Evolutionary conservation across 2,329 filamentous ascomycete species (phyloP), one percentile per base, ranked within the genome.

Genomic region (Tolypocladium guangdongense): DNA sequence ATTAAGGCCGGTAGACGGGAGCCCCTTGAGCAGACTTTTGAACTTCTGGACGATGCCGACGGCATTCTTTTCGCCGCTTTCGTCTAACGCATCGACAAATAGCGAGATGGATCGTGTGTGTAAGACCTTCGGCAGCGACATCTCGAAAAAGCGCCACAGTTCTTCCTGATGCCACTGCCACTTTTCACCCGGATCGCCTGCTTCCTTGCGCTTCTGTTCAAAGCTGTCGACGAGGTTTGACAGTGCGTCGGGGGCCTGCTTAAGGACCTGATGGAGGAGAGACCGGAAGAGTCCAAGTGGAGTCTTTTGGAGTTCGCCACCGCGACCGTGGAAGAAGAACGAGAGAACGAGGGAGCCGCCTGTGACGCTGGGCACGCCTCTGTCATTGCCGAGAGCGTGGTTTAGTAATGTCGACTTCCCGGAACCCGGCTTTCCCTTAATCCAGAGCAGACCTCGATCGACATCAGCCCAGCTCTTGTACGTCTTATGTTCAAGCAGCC

Each of bases 361-460:
- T 30, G 7, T 20, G 22, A 32, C 32, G n/a, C n/a, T n/a, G n/a
- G n/a, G n/a, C n/a, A n/a, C 35, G 10, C 41, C 18, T 30, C 35
- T 20, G 22, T 20, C 32, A 16, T 41, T 38, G 18, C 68, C 57
- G 14, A 73, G 59, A 1, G 70, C 32, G 54, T 64, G 62, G 33
- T 59, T 60, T 50, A 74, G 59, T 30, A 74, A 52, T 1, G 69
- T 73, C 6, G 69, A 71, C 52, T 74, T 74, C 2, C 71, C 70
- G 1, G 66, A 64, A 7, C 70, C 70, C 3, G 71, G 69, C 30
- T 73, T 69, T 2, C 71, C 71, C 49, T 68, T 69, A 38, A 74
- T 66, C 68, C 67, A 72, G 4, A 71, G 64, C 0, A 70, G 7
- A 4, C 56, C 62, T 18, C 24, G 48, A 7, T 60, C 18, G 0